Conservation (phyloP, 1,139 yeast genomes). For the Taphrina deformans region DNA sequence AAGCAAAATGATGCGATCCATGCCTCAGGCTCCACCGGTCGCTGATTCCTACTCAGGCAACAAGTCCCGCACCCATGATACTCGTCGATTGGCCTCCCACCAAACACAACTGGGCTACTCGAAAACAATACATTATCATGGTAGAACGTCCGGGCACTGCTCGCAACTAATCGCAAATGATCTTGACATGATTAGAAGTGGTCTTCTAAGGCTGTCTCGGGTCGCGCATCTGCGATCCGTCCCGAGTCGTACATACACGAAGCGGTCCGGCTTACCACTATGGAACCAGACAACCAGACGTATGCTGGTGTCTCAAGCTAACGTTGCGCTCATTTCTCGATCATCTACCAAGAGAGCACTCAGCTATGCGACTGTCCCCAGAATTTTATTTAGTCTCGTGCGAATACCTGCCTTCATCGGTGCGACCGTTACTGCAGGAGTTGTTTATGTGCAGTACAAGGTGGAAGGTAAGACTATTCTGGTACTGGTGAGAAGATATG, state of each 20-base stretch:
- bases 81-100: no score
- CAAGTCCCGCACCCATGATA: no score
- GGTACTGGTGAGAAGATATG: not conserved
- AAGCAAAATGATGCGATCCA: no score
- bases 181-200: not conserved
- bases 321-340: not conserved
- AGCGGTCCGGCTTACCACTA: conserved; percentile 5
- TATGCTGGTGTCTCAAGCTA: conserved; percentile 4
- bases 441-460: conserved; percentile 86
- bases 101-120: no score
- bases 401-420: conserved; percentile 79
- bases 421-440: conserved; percentile 91
- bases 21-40: no score
- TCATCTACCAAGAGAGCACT: not conserved
- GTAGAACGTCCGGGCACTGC: no score
- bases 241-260: conserved; percentile 16
- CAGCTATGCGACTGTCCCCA: conserved; percentile 45
- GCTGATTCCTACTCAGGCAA: no score
- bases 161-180: not conserved
- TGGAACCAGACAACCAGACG: conserved; percentile 5
- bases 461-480: conserved; percentile 52
- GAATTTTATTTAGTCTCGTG: conserved; percentile 57
- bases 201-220: not conserved
- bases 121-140: no score
- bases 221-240: conserved; percentile 13